Evolutionary conservation across 2,329 filamentous ascomycete genomes (phyloP), one percentile per base, ranked within the genome.

Genomic region (Clonostachys chloroleuca): DNA sequence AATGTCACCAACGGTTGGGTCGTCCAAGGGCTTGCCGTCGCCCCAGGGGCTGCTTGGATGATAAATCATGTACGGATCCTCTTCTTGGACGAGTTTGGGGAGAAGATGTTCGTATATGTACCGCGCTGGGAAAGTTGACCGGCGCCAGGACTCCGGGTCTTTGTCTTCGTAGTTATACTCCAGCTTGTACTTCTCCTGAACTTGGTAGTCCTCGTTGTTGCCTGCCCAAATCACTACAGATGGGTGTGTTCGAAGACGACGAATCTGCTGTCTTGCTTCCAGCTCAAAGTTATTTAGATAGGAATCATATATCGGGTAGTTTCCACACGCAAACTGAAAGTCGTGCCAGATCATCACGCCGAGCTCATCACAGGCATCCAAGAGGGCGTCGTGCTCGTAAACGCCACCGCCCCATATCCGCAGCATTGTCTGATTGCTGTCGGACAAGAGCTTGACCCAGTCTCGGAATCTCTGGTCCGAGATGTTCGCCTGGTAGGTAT

Each of bases 331-430:
- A 59, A 91, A 91, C 68, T 86, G 80, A 59, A 90, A 91, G 58
- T 91, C 87, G 57, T 91, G 86, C 87, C 87, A 91, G 10, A 90
- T 82, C 40, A 91, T 66, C 13, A 91, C 72, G 9, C 87, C 87
- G 3, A 87, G 65, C 59, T 87, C 81, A 54, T 91, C 86, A 56
- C 85, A 89, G 10, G 81, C 73, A 16, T 85, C 77, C 60, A 89
- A 88, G 59, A 91, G 87, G 14, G 71, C 65, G 48, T 86, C 76
- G 45, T 83, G 74, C 61, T 90, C 87, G 67, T 86, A 90, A 42
- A 89, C 83, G 4, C 87, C 87, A 39, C 87, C 66, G 16, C 64
- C 86, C 86, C 86, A 90, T 5, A 89, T 77, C 33, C 84, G 80
- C 48, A 89, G 81, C 86, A 90, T 90, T 57, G 83, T 72, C 61